Conservation (phyloP, 148 eudicot species). For the Fagopyrum esculentum region DNA sequence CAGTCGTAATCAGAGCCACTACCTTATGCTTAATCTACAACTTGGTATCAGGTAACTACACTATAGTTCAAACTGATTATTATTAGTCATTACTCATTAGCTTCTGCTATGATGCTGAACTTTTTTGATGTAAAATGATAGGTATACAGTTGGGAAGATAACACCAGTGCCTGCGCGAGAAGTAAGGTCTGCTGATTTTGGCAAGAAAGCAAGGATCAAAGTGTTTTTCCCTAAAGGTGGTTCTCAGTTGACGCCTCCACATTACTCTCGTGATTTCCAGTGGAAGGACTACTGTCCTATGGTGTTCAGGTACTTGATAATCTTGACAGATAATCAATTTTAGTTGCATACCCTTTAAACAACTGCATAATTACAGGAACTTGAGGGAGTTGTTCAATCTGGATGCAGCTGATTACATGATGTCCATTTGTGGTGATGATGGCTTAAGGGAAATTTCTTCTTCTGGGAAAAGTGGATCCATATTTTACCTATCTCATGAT, state of each 20-base stretch:
- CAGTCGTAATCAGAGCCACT: conserved; percentile 55
- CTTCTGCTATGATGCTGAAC: no score
- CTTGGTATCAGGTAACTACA: conserved; percentile 80
- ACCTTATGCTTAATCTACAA: conserved; percentile 84
- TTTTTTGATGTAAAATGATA: conserved; percentile 12
- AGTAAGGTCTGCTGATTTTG: conserved; percentile 90
- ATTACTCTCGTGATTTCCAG: conserved; percentile 72
- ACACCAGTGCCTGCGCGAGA: conserved; percentile 93
- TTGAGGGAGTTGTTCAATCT: conserved; percentile 94
- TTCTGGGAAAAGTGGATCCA: conserved; percentile 95
- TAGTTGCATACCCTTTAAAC: conserved; percentile 8
- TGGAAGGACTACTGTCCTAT: conserved; percentile 99
- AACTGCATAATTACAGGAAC: conserved; percentile 42
- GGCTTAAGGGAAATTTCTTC: conserved; percentile 82
- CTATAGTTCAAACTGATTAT: no score
- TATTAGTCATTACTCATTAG: no score
- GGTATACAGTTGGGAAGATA: conserved; percentile 99
- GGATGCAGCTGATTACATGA: conserved; percentile 97
- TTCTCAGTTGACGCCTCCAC: conserved; percentile 86
- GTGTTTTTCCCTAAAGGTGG: conserved; percentile 88
- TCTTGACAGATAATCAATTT: no score
- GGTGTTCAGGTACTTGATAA: conserved; percentile 63
- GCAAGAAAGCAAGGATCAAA: conserved; percentile 70
- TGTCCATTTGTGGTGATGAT: conserved; percentile 97
- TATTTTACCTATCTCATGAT: conserved; percentile 83